Conservation (phyloP, 164 flowering plant species). For the Echeveria elegans region DNA sequence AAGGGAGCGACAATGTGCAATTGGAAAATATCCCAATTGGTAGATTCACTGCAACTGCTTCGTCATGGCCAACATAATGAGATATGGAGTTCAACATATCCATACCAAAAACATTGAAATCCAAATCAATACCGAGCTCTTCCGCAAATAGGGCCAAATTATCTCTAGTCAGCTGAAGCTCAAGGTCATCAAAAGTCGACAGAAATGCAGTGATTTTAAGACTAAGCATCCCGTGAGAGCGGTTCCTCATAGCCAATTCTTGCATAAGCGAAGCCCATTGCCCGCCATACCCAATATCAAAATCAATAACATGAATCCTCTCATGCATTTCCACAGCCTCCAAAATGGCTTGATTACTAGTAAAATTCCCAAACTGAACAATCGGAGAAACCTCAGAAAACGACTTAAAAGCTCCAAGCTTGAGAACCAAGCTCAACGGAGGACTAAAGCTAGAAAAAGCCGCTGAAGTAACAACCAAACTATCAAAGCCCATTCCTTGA, state of each 20-base stretch:
- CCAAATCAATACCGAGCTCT: conserved; percentile 34
- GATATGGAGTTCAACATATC: conserved; percentile 21
- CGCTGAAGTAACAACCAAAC: background rate
- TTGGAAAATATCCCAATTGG: conserved; percentile 24
- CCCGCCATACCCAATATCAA: conserved; percentile 53
- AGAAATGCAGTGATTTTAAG: conserved; percentile 46
- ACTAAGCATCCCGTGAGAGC: conserved; percentile 13
- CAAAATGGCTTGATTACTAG: conserved; percentile 48
- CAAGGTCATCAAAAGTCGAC: conserved; percentile 22
- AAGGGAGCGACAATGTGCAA: conserved; percentile 20
- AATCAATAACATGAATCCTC: conserved; percentile 42
- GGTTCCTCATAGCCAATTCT: conserved; percentile 34
- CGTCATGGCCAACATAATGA: conserved; percentile 19
- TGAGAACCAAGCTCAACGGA: conserved; percentile 24
- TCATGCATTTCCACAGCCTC: conserved; percentile 39
- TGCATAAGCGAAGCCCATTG: conserved; percentile 71
- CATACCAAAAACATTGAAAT: conserved; percentile 33
- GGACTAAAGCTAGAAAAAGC: conserved; percentile 12
- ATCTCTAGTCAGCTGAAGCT: conserved; percentile 36
- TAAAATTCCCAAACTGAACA: conserved; percentile 48
- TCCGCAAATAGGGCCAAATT: conserved; percentile 38
- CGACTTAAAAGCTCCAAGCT: conserved; percentile 47
- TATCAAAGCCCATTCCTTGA: conserved; percentile 2
- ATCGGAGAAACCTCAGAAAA: conserved; percentile 56
- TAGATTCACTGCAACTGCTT: conserved; percentile 45